Evolutionary conservation across 345 rosid species (phyloP), one percentile per base, ranked within the genome.

Genomic region (Carallia pectinifolia): DNA sequence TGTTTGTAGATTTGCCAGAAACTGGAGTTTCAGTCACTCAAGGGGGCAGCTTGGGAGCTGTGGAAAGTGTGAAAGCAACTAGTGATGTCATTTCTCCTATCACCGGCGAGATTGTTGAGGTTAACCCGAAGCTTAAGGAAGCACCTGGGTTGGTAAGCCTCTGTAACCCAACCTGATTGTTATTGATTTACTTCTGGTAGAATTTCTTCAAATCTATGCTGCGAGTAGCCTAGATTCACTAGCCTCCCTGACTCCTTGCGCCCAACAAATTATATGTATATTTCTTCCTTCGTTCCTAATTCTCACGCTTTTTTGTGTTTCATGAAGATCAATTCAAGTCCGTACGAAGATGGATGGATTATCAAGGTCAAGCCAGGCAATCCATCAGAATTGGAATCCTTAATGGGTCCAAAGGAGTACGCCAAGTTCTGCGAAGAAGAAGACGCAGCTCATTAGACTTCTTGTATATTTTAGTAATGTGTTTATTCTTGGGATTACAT

Each of bases 11-110:
- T 19, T 74, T 95, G 70, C 99, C 94, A 1, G 98, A 92, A 47
- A 10, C 67, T 0, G 93, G 89, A 6, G 74, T 17, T 33, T 36
- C 90, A 65, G 96, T 87, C 47, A 68, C 50, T 67, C 71, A 85
- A 79, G 98, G 87, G 0, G 67, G 79, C 50, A 74, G 86, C 78
- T 95, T 95, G 77, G 98, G 96, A 71, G 96, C 96, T 4, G 95
- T 95, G 65, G 99, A 92, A 58, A 92, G 97, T 85, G 99, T 92
- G 55, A 92, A 90, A 70, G 97, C 99, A 65, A 92, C 97, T 37
- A 95, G 99, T 79, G 98, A 95, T 78, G 64, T 92, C 50, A 80
- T 85, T 64, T 90, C 91, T n/a, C 99, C 97, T 9, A 83, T 92
- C 80, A 89, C 97, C 12, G 97, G 97, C 69, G 90, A 90, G 73